Conservation (phyloP, 805 yeast genomes). For the Wickerhamiella vanderwaltii region DNA sequence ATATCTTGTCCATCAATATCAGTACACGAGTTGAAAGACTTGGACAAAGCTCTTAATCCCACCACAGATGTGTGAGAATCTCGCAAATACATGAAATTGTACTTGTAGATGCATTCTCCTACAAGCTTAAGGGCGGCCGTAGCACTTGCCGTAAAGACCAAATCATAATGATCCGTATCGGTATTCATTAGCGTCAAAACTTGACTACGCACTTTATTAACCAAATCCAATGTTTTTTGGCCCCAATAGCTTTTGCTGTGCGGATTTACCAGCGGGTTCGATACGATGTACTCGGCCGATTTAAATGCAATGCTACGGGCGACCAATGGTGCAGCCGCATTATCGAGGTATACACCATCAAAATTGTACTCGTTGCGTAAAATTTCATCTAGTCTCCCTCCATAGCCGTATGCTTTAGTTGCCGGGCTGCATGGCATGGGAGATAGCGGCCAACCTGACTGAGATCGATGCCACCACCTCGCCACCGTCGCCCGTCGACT, state of each 20-base stretch:
- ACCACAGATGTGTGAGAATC: constrained; percentile 35
- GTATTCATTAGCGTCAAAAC: constrained; percentile 29
- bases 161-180: constrained; percentile 29
- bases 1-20: constrained; percentile 28
- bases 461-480: too few relatives aligned
- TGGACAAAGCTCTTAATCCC: constrained; percentile 29
- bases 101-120: constrained; percentile 24
- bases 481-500: too few relatives aligned
- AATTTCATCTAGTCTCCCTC: constrained; percentile 12
- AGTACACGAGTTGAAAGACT: constrained; percentile 29
- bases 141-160: constrained; percentile 33
- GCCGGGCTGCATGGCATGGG: too few relatives aligned
- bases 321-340: constrained; percentile 34
- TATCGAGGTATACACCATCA: constrained; percentile 30
- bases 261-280: constrained; percentile 30
- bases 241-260: constrained; percentile 33
- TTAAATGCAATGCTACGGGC: constrained; percentile 25
- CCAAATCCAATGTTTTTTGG: constrained; percentile 20
- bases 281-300: constrained; percentile 21
- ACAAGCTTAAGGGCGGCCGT: constrained; percentile 32
- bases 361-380: constrained; percentile 13
- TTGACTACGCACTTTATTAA: constrained; percentile 24
- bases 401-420: constrained; percentile 11
- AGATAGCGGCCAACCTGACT: too few relatives aligned
- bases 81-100: constrained; percentile 23